These are phyloP conservation scores for Cyclostephanos invisitatus DNA, from an alignment of 108 stramenopile genomes.

Conservation along the genomic window DNA sequence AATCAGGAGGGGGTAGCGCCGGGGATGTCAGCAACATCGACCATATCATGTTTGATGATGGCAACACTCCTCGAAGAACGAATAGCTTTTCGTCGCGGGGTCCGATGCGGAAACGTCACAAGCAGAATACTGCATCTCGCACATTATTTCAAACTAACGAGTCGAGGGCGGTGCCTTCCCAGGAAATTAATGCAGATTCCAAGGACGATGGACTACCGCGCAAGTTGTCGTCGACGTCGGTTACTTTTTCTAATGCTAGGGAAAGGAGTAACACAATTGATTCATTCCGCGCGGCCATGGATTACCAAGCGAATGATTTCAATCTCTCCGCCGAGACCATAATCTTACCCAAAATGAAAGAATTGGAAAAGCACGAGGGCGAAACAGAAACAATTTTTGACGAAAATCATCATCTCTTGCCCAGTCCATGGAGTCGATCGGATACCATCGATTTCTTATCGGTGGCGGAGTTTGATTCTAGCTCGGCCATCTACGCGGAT, in stretches of 20 bases:
- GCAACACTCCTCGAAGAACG: constrained; percentile 34
- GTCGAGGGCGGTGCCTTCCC: neutral
- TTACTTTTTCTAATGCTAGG: neutral
- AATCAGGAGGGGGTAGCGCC: constrained; percentile 21
- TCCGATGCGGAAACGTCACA: constrained; percentile 41
- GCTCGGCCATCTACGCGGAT: neutral
- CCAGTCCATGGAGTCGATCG: constrained; percentile 20
- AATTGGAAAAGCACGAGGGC: neutral
- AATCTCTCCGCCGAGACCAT: constrained; percentile 28
- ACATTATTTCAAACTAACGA: constrained; percentile 13
- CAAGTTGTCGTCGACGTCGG: constrained; percentile 6
- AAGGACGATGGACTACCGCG: constrained; percentile 16
- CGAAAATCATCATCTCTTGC: constrained; percentile 7
- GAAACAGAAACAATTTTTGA: neutral
- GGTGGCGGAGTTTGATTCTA: constrained; percentile 4
- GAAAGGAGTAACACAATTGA: constrained; percentile 47
- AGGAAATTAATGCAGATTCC: constrained; percentile 1
- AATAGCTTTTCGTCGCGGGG: constrained; percentile 32
- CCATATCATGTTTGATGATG: constrained; percentile 20
- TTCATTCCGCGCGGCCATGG: constrained; percentile 49
- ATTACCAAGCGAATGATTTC: constrained; percentile 10
- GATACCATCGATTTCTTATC: constrained; percentile 41
- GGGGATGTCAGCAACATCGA: neutral
- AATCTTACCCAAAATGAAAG: constrained; percentile 17
- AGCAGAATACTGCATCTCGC: constrained; percentile 8